Evolutionary conservation across 139 green algal species (phyloP), one percentile per base, ranked within the genome.

Genomic region (Chlorella sp.): DNA sequence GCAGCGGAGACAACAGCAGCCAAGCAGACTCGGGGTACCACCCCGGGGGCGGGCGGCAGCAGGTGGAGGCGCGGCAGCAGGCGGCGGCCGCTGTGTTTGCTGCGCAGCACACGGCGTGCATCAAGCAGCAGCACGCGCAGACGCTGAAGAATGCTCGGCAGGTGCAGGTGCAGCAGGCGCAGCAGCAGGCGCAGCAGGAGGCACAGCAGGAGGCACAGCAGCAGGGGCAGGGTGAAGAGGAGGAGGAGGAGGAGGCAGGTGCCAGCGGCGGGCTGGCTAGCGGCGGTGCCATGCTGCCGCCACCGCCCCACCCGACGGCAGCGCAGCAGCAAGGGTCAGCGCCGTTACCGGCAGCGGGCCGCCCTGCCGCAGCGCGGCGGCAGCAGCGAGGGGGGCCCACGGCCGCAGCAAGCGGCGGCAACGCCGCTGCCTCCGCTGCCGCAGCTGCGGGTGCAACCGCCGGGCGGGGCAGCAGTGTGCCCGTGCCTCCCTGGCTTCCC

Each of bases 1-100:
- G 83, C 83, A 81, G 66, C 28, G 83, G 83, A 0, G 83, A 88
- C 66, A 88, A 88, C 83, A 88, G 83, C 83, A 88, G 83, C 83
- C 64, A 79, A 16, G 83, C 83, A 0, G 83, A 88, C 66, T 66
- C 36, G 5, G 83, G 83, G 11, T 88, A 66, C 39, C 83, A 88
- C 37, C 66, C 83, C 5, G 66, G 37, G 4, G 36, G 22, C 21
- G 37, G 53, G 22, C 12, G 83, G 26, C 83, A 88, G 66, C 83
- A 48, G 64, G 60, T 42, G 12, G 83, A 88, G 83, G 64, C 39
- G 83, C 64, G 83, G 64, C 83, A 88, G 83, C 83, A 79, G 36
- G 82, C 82, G 22, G 82, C 82, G 0, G 82, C 60, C 19, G 83
- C 83, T 12, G 83, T 88, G 24, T 88, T 88, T 88, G 83, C 83